Percentiles rank a stretch among this genome's conserved stretches.
Conservation (phyloP, 2,329 filamentous ascomycete species). For the Gyromitra esculenta region DNA sequence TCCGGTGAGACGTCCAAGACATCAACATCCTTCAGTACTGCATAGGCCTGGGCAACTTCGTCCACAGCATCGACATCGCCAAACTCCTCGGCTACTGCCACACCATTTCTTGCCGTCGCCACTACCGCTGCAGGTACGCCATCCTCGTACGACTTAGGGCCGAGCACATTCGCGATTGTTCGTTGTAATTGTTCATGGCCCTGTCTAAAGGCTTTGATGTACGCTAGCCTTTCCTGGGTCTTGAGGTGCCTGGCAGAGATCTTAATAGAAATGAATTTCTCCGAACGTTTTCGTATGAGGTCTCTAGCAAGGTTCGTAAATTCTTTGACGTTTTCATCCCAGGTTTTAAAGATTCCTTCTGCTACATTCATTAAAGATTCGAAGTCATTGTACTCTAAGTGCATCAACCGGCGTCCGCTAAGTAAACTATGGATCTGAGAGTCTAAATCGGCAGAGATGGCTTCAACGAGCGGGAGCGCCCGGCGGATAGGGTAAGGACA, state of each 20-base stretch:
- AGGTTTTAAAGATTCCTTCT: slow-evolving; percentile 85
- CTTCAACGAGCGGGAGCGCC: slow-evolving; percentile 92
- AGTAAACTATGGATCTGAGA: slow-evolving; percentile 84
- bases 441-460: slow-evolving; percentile 93
- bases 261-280: slow-evolving; percentile 99
- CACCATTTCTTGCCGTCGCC: slow-evolving; percentile 62
- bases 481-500: slow-evolving; percentile 94
- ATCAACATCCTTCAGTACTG: slow-evolving; percentile 92
- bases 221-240: slow-evolving; percentile 88
- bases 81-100: slow-evolving; percentile 82
- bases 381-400: slow-evolving; percentile 92
- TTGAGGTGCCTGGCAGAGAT: slow-evolving; percentile 86
- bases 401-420: slow-evolving; percentile 85
- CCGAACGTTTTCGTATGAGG: slow-evolving; percentile 88
- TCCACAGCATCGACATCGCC: slow-evolving; percentile 97
- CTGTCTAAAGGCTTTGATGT: slow-evolving; percentile 91
- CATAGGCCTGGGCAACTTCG: slow-evolving; percentile 94
- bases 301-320: slow-evolving; percentile 98
- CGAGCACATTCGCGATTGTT: slow-evolving; percentile 96
- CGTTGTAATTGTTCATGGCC: slow-evolving; percentile 97
- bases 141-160: slow-evolving; percentile 72
- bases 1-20: slow-evolving; percentile 89
- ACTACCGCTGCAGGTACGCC: slow-evolving; percentile 67
- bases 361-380: slow-evolving; percentile 82
- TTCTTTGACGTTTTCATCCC: slow-evolving; percentile 96